Evolutionary conservation across 306 rosid genomes (phyloP), one percentile per base, ranked within the genome.

Genomic region (Argentina anserina): DNA sequence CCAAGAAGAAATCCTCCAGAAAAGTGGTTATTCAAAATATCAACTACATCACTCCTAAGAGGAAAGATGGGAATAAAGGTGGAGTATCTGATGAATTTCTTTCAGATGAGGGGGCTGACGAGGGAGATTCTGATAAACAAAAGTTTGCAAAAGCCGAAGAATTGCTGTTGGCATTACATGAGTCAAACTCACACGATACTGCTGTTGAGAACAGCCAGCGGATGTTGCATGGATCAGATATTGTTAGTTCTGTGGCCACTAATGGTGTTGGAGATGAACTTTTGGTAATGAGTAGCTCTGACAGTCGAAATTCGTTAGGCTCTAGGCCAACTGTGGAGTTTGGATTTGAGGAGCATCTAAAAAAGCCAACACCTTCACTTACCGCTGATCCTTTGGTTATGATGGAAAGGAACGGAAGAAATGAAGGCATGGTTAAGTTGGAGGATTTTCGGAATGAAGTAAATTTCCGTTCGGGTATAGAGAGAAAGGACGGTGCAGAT

Each of bases 11-110:
- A 70, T 86, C 89, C 68, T 76, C 87, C 25, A 73, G 90, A 69
- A 86, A 86, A 53, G 88, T 86, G 76, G 87, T 86, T 65, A 88
- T 88, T 86, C 87, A 86, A 65, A 88, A 88, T 70, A 88, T 88
- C 77, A 86, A 88, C 79, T 88, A 88, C 84, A 82, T 88, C 77
- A 82, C 88, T 63, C 90, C 90, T 9, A 88, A 85, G 70, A 81
- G 78, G 80, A 88, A 80, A 76, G 84, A 84, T 82, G 88, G 88
- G 47, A 84, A 81, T 40, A 85, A 85, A 61, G 84, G 72, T 37
- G 71, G 83, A 74, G 82, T 9, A 72, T 80, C 86, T 29, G 85
- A 80, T 81, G 90, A 76, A 45, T 83, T 88, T 40, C 73, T 78
- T 71, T 20, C 37, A 7, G 82, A 81, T 72, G 86, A 77, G 58